Evolutionary conservation across 257 asterid genomes (phyloP).

Genomic region (Rauvolfia tetraphylla): DNA sequence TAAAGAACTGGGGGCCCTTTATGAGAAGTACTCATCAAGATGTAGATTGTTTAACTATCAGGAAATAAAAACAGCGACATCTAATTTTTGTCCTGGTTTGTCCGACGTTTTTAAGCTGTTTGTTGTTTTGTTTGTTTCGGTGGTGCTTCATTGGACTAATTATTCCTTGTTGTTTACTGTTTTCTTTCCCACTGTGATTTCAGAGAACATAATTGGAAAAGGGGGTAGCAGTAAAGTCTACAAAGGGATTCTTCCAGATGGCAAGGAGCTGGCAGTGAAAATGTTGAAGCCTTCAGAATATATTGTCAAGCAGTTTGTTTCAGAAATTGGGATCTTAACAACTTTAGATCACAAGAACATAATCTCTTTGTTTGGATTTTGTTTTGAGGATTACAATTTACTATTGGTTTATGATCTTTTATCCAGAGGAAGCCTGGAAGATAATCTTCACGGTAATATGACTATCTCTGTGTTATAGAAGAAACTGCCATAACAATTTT

Average conservation of each 20-base stretch:
- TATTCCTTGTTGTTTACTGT: constrained; percentile 9
- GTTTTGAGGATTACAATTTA: constrained; percentile 58
- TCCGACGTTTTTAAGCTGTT: constrained; percentile 9
- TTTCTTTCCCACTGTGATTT: constrained; percentile 7
- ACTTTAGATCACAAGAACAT: constrained; percentile 70
- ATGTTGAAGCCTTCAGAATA: constrained; percentile 67
- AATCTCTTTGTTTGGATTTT: constrained; percentile 68
- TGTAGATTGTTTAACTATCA: constrained; percentile 62
- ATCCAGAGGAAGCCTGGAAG: constrained; percentile 89
- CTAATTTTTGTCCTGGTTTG: constrained; percentile 58
- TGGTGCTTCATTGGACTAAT: neutral
- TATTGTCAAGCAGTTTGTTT: constrained; percentile 60
- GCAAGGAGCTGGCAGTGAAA: constrained; percentile 71
- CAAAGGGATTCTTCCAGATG: constrained; percentile 63
- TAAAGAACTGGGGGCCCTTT: constrained; percentile 55
- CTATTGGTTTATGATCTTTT: constrained; percentile 80
- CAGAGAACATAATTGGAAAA: constrained; percentile 76
- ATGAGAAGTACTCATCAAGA: constrained; percentile 44
- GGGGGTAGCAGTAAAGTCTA: constrained; percentile 93
- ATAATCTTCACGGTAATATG: constrained; percentile 74
- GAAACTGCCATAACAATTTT: constrained; percentile 7
- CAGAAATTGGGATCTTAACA: constrained; percentile 68
- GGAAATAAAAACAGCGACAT: constrained; percentile 70
- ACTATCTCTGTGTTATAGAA: constrained; percentile 18
- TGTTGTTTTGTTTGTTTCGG: neutral